Conservation (phyloP, 2,329 filamentous ascomycete genomes). For the Penicillium nordicum region DNA sequence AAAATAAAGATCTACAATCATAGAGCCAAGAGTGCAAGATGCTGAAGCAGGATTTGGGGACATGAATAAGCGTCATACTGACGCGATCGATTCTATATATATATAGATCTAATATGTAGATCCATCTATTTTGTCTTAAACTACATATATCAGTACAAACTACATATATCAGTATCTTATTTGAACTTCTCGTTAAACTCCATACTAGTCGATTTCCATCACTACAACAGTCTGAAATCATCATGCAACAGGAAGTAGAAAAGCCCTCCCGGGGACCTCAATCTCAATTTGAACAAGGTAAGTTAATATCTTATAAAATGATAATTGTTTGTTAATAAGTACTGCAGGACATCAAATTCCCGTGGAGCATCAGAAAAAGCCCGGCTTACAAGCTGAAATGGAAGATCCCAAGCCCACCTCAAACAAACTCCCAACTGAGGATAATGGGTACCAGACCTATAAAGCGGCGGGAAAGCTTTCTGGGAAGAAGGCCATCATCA, state of each 20-base stretch:
- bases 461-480: conserved; percentile 70
- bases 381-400: conserved; percentile 57
- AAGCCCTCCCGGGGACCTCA: conserved; percentile 12
- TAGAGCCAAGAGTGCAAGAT: not conserved
- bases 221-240: not conserved
- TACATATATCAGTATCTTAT: too few relatives aligned
- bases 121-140: too few relatives aligned
- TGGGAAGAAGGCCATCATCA: conserved; percentile 73
- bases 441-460: conserved; percentile 67
- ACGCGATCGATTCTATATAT: not conserved
- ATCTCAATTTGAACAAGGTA: conserved; percentile 35
- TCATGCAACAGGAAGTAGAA: conserved; percentile 18
- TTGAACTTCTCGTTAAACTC: too few relatives aligned
- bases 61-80: not conserved
- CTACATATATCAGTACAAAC: too few relatives aligned
- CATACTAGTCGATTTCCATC: too few relatives aligned
- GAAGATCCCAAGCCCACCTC: conserved; percentile 56
- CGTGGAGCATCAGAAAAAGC: conserved; percentile 51
- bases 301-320: not conserved
- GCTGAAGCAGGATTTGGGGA: not conserved
- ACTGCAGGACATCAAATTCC: conserved; percentile 48
- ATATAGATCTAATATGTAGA: too few relatives aligned
- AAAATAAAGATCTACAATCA: too few relatives aligned
- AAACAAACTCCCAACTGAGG: conserved; percentile 63
- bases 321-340: too few relatives aligned